Conservation (phyloP, 2,329 filamentous ascomycete genomes). For the Calonectria pseudoturangicola region DNA sequence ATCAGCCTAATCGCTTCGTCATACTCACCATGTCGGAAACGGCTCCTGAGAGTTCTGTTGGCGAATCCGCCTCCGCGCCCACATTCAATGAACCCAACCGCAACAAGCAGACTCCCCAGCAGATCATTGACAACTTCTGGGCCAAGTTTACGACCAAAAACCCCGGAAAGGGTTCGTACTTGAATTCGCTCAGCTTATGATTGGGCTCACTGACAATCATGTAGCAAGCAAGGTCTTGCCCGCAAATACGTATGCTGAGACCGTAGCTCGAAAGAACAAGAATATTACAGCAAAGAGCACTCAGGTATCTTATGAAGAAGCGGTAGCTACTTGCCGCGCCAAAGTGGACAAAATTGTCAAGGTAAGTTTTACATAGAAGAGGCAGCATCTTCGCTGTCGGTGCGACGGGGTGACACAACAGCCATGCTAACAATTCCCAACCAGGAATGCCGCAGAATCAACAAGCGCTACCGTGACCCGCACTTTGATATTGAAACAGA, state of each 20-base stretch:
- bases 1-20: not conserved
- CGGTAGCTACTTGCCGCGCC: slow-evolving; percentile 79
- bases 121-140: slow-evolving; percentile 84
- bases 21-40: slow-evolving; percentile 16
- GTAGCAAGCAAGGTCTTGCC: slow-evolving; percentile 80
- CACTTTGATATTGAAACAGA: slow-evolving; percentile 90
- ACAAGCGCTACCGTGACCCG: slow-evolving; percentile 90
- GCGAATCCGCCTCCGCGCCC: not conserved
- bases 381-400: too few species aligned
- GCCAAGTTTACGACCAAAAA: slow-evolving; percentile 80
- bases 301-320: slow-evolving; percentile 82
- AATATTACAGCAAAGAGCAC: slow-evolving; percentile 74
- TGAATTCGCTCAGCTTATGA: not conserved
- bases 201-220: not conserved
- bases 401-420: not conserved
- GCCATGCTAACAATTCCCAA: not conserved
- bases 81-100: slow-evolving; percentile 31
- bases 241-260: slow-evolving; percentile 78
- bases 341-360: slow-evolving; percentile 77
- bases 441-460: slow-evolving; percentile 81
- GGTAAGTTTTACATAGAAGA: not conserved
- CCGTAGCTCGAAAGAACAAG: slow-evolving; percentile 73
- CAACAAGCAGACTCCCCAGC: slow-evolving; percentile 76
- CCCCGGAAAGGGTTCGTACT: slow-evolving; percentile 77
- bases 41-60: not conserved